These are phyloP conservation scores for Giardia muris DNA, from an alignment of 208 protist genomes.

Conservation along the genomic window DNA sequence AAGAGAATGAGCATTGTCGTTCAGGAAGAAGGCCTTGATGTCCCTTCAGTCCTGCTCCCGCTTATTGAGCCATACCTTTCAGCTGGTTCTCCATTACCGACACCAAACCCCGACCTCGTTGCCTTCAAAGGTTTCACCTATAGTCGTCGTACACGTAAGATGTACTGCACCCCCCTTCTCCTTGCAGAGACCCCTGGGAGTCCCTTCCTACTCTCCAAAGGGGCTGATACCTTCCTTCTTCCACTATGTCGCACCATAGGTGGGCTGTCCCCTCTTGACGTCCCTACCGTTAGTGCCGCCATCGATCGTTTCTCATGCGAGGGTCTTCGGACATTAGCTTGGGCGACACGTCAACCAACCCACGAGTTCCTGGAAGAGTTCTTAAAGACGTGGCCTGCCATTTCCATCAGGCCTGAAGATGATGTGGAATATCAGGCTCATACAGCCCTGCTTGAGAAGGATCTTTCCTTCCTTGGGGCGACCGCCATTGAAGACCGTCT, in stretches of 20 bases:
- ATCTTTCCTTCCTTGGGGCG: slow-evolving; percentile 49
- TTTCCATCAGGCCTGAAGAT: neutral
- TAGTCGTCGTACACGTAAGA: neutral
- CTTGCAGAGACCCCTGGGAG: neutral
- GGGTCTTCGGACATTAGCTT: slow-evolving; percentile 3
- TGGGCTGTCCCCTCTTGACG: neutral
- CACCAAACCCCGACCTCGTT: neutral
- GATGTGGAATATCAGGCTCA: neutral
- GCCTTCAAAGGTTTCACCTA: neutral
- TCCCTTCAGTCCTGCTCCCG: neutral
- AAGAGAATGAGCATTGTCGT: slow-evolving; percentile 12
- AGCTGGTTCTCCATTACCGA: neutral
- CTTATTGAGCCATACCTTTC: neutral
- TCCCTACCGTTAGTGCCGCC: neutral
- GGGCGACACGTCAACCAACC: neutral
- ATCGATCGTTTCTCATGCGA: neutral
- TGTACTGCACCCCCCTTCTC: neutral
- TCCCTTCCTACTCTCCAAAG: neutral
- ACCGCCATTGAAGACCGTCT: slow-evolving; percentile 90
- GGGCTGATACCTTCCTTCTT: neutral
- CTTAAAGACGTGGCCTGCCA: neutral
- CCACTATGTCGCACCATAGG: neutral
- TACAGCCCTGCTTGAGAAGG: neutral
- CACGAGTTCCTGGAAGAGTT: neutral
- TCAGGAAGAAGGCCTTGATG: neutral